These are phyloP conservation scores for Eucalyptus cladocalyx DNA, from an alignment of 345 rosid genomes.

Conservation along the genomic window DNA sequence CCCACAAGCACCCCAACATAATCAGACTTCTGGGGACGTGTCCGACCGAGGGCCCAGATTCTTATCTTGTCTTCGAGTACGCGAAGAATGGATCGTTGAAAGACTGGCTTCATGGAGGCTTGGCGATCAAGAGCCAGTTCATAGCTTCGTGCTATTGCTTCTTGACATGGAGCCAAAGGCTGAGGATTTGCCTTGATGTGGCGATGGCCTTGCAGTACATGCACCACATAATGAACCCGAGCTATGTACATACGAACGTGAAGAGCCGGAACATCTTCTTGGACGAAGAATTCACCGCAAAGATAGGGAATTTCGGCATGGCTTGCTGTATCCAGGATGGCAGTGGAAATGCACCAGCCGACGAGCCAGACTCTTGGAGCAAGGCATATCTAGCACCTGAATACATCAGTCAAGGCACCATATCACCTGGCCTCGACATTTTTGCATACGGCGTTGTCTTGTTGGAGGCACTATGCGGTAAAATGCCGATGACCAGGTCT, in stretches of 20 bases:
- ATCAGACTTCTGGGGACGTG: slow-evolving; percentile 66
- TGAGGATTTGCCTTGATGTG: slow-evolving; percentile 73
- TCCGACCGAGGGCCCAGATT: slow-evolving; percentile 22
- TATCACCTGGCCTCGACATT: slow-evolving; percentile 48
- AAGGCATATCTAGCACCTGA: slow-evolving; percentile 46
- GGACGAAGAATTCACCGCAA: slow-evolving; percentile 85
- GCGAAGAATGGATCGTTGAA: slow-evolving; percentile 80
- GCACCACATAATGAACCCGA: slow-evolving; percentile 71
- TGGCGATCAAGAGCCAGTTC: slow-evolving; percentile 89
- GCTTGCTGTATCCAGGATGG: slow-evolving; percentile 32
- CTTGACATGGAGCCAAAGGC: slow-evolving; percentile 84
- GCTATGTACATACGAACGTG: slow-evolving; percentile 60
- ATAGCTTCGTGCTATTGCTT: slow-evolving; percentile 86
- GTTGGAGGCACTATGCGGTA: slow-evolving; percentile 68
- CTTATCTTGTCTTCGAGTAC: slow-evolving; percentile 63
- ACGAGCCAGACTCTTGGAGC: neutral
- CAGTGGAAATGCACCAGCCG: neutral
- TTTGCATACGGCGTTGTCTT: slow-evolving; percentile 64
- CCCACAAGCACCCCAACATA: slow-evolving; percentile 64
- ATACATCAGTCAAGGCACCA: slow-evolving; percentile 27
- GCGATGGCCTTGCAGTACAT: slow-evolving; percentile 79
- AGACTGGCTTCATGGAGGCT: slow-evolving; percentile 90
- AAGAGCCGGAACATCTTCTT: slow-evolving; percentile 70
- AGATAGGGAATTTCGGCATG: slow-evolving; percentile 75
- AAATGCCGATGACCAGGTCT: slow-evolving; percentile 35